A percentile compares a stretch with the other conserved stretches of the same genome.
These are phyloP conservation scores for Calonectria crousiana DNA, from an alignment of 2,329 filamentous ascomycete species.

Conservation along the genomic window DNA sequence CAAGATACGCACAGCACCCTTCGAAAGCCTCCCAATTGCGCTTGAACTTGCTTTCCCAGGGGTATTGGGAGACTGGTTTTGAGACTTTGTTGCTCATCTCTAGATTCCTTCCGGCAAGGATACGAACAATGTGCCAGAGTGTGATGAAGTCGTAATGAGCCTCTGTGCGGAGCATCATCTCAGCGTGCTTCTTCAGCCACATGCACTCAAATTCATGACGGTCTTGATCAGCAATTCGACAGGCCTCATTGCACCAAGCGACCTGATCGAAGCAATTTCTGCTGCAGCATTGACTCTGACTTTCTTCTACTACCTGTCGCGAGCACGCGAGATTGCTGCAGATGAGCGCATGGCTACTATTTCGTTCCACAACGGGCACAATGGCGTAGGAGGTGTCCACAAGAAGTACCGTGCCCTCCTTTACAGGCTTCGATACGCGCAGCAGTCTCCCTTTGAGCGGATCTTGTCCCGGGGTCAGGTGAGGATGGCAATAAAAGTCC, in stretches of 20 bases:
- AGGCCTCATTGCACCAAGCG: slow-evolving; percentile 43
- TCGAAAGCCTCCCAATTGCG: slow-evolving; percentile 43
- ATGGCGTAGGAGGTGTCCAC: slow-evolving; percentile 45
- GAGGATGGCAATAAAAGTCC: slow-evolving; percentile 39
- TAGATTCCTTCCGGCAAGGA: slow-evolving; percentile 41
- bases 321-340: slow-evolving; percentile 46
- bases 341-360: slow-evolving; percentile 32
- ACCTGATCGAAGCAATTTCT: slow-evolving; percentile 39
- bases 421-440: slow-evolving; percentile 36
- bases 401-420: slow-evolving; percentile 43
- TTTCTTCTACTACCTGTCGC: slow-evolving; percentile 26
- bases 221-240: slow-evolving; percentile 32
- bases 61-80: neutral
- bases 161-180: slow-evolving; percentile 32
- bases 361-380: slow-evolving; percentile 38
- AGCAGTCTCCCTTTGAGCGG: slow-evolving; percentile 43
- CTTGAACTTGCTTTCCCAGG: slow-evolving; percentile 34
- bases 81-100: slow-evolving; percentile 26
- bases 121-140: slow-evolving; percentile 45
- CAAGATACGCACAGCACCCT: slow-evolving; percentile 44
- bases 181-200: slow-evolving; percentile 39
- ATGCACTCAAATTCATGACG: slow-evolving; percentile 44
- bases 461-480: slow-evolving; percentile 39
- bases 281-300: slow-evolving; percentile 31
- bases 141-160: slow-evolving; percentile 44